These are phyloP conservation scores for Fraxinus nigra DNA, from an alignment of 305 asterid species.

Conservation along the genomic window DNA sequence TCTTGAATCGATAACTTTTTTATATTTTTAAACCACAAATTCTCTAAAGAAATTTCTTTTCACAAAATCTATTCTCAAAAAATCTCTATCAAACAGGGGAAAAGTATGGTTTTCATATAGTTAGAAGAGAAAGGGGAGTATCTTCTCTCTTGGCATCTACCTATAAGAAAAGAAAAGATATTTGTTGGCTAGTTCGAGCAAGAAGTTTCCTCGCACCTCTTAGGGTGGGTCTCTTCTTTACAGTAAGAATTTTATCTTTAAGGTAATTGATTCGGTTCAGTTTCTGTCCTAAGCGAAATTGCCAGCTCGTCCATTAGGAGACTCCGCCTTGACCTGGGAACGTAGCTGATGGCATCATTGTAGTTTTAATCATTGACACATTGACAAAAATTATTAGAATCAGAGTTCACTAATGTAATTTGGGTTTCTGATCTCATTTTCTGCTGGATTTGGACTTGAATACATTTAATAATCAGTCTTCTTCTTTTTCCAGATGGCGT, in stretches of 20 bases:
- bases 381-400: conserved; percentile 21
- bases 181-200: neutral
- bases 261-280: neutral
- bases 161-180: neutral
- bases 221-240: neutral
- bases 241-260: neutral
- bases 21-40: neutral
- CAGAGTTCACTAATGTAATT: conserved; percentile 21
- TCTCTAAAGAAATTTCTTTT: neutral
- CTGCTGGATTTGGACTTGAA: conserved; percentile 18
- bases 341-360: neutral
- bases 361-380: neutral
- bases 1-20: neutral
- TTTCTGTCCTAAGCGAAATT: neutral
- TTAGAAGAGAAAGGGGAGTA: neutral
- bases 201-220: neutral
- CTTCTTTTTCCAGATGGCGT: conserved; percentile 72
- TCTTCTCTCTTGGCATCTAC: neutral
- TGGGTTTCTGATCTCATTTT: conserved; percentile 19
- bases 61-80: neutral
- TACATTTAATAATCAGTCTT: conserved; percentile 4
- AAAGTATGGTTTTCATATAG: neutral
- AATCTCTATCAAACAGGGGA: neutral
- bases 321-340: neutral
- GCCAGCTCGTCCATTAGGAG: neutral